These are phyloP conservation scores for Guyanaporus albipodus DNA, from an alignment of 768 basidiomycete species.

Conservation along the genomic window DNA sequence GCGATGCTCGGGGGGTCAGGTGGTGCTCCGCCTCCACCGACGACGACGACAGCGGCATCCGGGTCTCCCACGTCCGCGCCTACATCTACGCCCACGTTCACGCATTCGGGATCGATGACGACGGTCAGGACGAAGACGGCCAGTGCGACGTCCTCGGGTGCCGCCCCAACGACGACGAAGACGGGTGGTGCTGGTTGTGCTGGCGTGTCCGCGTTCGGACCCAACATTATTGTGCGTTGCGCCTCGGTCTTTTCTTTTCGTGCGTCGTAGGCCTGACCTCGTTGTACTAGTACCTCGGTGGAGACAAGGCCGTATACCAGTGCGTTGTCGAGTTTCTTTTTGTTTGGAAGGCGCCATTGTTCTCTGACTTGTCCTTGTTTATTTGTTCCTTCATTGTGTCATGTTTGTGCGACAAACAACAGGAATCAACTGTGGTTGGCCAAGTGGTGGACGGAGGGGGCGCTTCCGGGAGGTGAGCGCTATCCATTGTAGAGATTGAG, in stretches of 20 bases:
- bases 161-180: conserved; percentile 7
- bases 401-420: background rate
- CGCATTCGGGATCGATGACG: background rate
- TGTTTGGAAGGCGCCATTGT: too few relatives aligned
- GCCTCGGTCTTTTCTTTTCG: background rate
- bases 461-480: conserved; percentile 6
- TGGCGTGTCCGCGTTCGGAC: conserved; percentile 40
- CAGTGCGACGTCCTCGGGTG: conserved; percentile 2
- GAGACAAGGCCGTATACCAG: conserved; percentile 39
- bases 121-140: background rate
- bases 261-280: background rate
- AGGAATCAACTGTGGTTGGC: conserved; percentile 12
- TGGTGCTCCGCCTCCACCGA: conserved; percentile 1
- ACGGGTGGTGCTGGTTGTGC: conserved; percentile 33
- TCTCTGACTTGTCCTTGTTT: background rate
- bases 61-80: background rate
- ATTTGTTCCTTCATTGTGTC: background rate
- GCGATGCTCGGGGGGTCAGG: conserved; percentile 30
- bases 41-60: background rate
- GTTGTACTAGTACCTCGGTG: conserved; percentile 37
- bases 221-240: conserved; percentile 35
- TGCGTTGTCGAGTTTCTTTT: too few relatives aligned
- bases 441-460: conserved; percentile 15
- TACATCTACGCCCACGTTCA: too few relatives aligned
- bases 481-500: background rate